Conservation (phyloP, 805 yeast species). For the Candida anglica region DNA sequence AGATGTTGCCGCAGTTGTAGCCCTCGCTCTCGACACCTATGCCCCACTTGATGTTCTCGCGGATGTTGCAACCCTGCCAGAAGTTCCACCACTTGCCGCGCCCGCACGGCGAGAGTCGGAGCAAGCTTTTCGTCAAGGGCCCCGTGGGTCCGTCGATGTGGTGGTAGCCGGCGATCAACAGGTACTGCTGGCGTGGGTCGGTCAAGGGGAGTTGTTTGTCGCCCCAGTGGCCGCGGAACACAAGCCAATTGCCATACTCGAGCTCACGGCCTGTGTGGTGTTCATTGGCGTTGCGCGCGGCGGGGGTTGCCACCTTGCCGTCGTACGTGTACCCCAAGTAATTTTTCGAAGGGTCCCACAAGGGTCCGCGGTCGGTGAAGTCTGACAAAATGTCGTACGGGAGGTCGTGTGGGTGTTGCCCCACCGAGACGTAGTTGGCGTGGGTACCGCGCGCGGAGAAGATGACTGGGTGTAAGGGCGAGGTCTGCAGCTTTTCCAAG, state of each 20-base stretch:
- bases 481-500: slow-evolving; percentile 56
- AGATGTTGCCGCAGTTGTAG: slow-evolving; percentile 69
- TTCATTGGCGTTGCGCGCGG: slow-evolving; percentile 35
- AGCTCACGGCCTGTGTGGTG: slow-evolving; percentile 50
- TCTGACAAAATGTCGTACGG: slow-evolving; percentile 90
- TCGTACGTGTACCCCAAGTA: slow-evolving; percentile 78
- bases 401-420: slow-evolving; percentile 92
- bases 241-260: slow-evolving; percentile 71
- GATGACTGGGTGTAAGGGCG: slow-evolving; percentile 58
- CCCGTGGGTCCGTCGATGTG: slow-evolving; percentile 94
- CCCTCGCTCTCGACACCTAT: slow-evolving; percentile 88
- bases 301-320: slow-evolving; percentile 48
- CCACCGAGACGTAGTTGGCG: slow-evolving; percentile 94
- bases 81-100: slow-evolving; percentile 91
- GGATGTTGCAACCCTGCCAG: slow-evolving; percentile 75
- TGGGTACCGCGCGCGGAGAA: slow-evolving; percentile 95
- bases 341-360: slow-evolving; percentile 91
- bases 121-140: slow-evolving; percentile 74
- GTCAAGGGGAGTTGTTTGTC: slow-evolving; percentile 59
- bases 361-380: slow-evolving; percentile 90
- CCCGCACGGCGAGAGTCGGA: slow-evolving; percentile 73
- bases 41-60: slow-evolving; percentile 73
- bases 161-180: slow-evolving; percentile 79
- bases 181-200: slow-evolving; percentile 83
- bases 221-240: slow-evolving; percentile 86